phyloP scores from a whole-genome alignment of 305 asterid genomes.

The Plantago coronopus region DNA sequence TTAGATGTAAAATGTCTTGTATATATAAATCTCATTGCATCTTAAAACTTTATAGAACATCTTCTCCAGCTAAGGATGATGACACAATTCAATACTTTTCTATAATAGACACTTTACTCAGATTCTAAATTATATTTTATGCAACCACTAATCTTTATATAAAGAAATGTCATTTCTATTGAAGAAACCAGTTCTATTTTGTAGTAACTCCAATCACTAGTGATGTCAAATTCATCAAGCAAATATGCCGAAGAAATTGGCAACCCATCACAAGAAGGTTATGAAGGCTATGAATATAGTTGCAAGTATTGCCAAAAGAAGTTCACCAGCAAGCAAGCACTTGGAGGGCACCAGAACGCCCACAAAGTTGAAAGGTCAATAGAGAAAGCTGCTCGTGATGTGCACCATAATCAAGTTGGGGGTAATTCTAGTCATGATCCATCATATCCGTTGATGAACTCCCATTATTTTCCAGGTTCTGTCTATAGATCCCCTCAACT shows the following conservation, averaged over 20 bases:
- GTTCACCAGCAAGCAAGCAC: slow-evolving; percentile 25
- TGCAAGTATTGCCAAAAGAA: slow-evolving; percentile 23
- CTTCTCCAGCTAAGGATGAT: too few relatives aligned
- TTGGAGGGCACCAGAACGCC: slow-evolving; percentile 35
- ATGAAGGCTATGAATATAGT: background rate
- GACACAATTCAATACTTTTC: too few relatives aligned
- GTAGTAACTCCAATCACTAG: background rate
- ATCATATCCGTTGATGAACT: background rate
- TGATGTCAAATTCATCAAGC: background rate
- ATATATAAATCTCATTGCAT: too few relatives aligned
- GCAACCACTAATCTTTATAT: background rate
- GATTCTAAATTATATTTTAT: background rate
- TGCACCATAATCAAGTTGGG: background rate
- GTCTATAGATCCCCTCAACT: background rate
- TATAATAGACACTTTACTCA: too few relatives aligned
- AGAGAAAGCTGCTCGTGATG: slow-evolving; percentile 1
- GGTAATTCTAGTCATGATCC: background rate
- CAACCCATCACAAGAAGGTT: background rate
- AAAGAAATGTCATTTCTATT: background rate
- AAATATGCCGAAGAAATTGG: slow-evolving; percentile 1
- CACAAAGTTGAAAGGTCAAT: slow-evolving; percentile 21
- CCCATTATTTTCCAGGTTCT: background rate
- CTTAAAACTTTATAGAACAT: too few relatives aligned
- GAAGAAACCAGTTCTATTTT: background rate
- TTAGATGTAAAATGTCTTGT: too few relatives aligned